phyloP scores from a whole-genome alignment of 1,284 basidiomycete species.

The Gymnopus androsaceus region DNA sequence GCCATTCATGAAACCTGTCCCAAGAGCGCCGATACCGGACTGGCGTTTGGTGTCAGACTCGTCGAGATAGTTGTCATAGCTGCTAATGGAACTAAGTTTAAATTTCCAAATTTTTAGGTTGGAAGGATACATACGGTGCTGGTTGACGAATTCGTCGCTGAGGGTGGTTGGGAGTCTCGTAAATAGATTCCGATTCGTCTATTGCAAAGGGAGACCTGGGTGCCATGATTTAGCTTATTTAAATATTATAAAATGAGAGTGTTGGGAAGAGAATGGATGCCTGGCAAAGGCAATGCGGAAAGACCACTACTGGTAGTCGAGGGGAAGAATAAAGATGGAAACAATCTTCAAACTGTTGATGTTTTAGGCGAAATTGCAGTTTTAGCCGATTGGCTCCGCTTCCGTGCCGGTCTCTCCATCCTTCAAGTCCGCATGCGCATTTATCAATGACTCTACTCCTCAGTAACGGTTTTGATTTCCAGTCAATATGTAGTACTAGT shows the following conservation, averaged over 20 bases:
- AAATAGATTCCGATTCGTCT: conserved; percentile 64
- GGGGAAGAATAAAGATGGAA: background rate
- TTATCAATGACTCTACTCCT: too few species aligned
- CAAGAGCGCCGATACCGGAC: conserved; percentile 55
- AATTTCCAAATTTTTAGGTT: background rate
- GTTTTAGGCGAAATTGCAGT: too few species aligned
- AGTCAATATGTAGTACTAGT: too few species aligned
- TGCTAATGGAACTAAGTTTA: conserved; percentile 26
- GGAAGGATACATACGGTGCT: conserved; percentile 12
- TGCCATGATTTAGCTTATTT: conserved; percentile 29
- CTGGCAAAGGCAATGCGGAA: conserved; percentile 16
- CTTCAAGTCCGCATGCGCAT: too few species aligned
- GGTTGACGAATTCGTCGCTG: conserved; percentile 34
- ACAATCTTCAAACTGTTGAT: background rate
- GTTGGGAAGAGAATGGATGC: conserved; percentile 16
- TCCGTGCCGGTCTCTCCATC: too few species aligned
- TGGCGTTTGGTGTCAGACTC: conserved; percentile 44
- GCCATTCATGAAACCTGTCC: conserved; percentile 52
- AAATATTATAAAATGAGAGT: conserved; percentile 16
- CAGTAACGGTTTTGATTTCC: too few species aligned
- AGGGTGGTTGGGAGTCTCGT: conserved; percentile 43
- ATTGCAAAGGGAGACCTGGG: conserved; percentile 69
- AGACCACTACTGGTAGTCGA: background rate
- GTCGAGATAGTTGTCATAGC: conserved; percentile 64
- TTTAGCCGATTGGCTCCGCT: too few species aligned